Conservation (phyloP, 208 protist species). For the Leishmania turanica region DNA sequence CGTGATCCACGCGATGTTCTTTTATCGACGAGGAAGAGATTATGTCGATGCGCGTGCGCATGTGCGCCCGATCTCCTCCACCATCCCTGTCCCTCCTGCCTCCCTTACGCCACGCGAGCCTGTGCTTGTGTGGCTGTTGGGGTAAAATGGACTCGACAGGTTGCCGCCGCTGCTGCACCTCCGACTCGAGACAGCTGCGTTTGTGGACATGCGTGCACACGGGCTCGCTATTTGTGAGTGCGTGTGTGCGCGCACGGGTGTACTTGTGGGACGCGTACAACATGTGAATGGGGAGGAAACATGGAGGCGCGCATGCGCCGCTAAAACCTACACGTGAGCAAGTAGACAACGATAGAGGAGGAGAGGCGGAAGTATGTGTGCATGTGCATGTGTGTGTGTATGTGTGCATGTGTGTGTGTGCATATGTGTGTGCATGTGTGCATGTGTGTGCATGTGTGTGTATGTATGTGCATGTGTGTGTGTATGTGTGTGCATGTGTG, state of each 20-base stretch:
- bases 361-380: too few relatives aligned
- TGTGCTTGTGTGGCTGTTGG: not conserved
- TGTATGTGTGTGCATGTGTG: too few relatives aligned
- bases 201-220: not conserved
- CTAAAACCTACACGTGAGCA: not conserved
- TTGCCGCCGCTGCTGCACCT: not conserved
- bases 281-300: not conserved
- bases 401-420: too few relatives aligned
- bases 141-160: not conserved
- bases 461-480: too few relatives aligned
- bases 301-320: not conserved
- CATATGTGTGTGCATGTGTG: too few relatives aligned
- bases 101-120: not conserved
- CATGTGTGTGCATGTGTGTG: too few relatives aligned
- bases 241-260: not conserved
- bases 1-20: not conserved
- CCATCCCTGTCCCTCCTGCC: not conserved
- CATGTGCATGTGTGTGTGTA: too few relatives aligned
- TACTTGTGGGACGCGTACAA: not conserved
- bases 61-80: not conserved
- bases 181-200: not conserved
- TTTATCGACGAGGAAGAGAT: not conserved
- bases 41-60: conserved; percentile 9
- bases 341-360: not conserved
- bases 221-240: not conserved